Evolutionary conservation across 225 moss, liverwort and hornwort genomes (phyloP), one percentile per base, ranked within the genome.

Genomic region (Sphagnum contortum): DNA sequence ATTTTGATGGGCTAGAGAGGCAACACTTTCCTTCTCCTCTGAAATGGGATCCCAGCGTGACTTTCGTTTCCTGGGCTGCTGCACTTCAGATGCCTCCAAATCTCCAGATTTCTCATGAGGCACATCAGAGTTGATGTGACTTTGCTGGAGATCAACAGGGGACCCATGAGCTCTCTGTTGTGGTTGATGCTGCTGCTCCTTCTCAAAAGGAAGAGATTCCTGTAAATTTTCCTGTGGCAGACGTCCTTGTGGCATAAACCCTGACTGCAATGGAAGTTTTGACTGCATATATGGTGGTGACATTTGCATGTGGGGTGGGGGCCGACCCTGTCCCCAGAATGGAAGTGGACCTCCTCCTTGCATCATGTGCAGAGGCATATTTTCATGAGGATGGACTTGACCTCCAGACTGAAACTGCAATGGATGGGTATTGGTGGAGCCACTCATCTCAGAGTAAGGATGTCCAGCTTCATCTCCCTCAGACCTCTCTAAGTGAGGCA

Each of bases 21-120:
- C 69, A 68, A 73, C 70, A 53, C 65, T 65, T 63, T 73, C 71
- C 61, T 76, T 78, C 62, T 89, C 87, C 59, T 88, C 87, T 48
- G 94, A 89, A 53, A 81, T 74, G 56, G 94, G 94, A 80, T 92
- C 94, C 94, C 94, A 95, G 67, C 94, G 80, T 64, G 94, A 95
- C 78, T 95, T 92, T 47, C 94, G 84, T 80, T 89, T 92, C 57
- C 84, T 86, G 50, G 89, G 78, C 72, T 86, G 86, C 67, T 87
- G 86, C 69, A 88, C 91, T 64, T 73, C 81, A 7, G 72, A 52
- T 69, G 80, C 78, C 54, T 83, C 84, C 57, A 81, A 80, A 56
- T 82, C 74, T 66, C 73, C 65, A 59, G 75, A 68, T 62, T 86
- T 86, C 58, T 86, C 88, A 71, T 79, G 79, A 64, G 65, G 71